Base-by-base conservation (phyloP, 371 early-diverging fungal genomes). In the Nematocida major region DNA sequence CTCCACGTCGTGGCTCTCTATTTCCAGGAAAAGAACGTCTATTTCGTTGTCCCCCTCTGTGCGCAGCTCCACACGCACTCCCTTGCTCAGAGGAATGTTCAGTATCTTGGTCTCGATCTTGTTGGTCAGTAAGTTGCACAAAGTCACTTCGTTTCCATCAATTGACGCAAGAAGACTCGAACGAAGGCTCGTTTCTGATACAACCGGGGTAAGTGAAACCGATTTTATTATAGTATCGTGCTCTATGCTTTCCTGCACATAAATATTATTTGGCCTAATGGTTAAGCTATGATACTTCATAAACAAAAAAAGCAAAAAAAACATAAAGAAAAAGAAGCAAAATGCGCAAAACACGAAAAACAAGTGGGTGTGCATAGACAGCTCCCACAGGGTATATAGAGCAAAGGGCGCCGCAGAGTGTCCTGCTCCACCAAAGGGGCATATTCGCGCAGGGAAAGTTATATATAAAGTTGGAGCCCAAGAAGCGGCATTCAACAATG, bases 251-350 rank as follows among this genome's bases (percentile, higher is more conserved):
- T 73, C 76, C 34, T 73, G 76, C 18, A 26, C 61, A 47, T 73
- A 73, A 32, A 48, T 73, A 38, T 73, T 61, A 22, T 73, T 39
- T 61, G 76, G 76, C 32, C 51, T 62, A 40, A 73, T 73, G 32
- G 62, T 73, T 54, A 73, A 65, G 40, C 62, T 73, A 48, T 73
- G 76, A 49, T 63, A 73, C 48, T 20, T 54, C 76, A 62, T 73
- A 7, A 11, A n/a, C 30, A 11, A 62, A 43, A n/a, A 11, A 43
- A 43, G n/a, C 18, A 59, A 69, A 69, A 69, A 57, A 73, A 57
- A 15, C 13, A 32, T 7, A 36, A 57, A 57, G 38, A 57, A 57
- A 57, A 57, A 54, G 57, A 57, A 57, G 43, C 9, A 43, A 43
- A n/a, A n/a, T n/a, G n/a, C n/a, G 9, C n/a, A 43, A 43, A 43